phyloP scores from a whole-genome alignment of 192 early-diverging fungal genomes.

The Podila clonocystis region DNA sequence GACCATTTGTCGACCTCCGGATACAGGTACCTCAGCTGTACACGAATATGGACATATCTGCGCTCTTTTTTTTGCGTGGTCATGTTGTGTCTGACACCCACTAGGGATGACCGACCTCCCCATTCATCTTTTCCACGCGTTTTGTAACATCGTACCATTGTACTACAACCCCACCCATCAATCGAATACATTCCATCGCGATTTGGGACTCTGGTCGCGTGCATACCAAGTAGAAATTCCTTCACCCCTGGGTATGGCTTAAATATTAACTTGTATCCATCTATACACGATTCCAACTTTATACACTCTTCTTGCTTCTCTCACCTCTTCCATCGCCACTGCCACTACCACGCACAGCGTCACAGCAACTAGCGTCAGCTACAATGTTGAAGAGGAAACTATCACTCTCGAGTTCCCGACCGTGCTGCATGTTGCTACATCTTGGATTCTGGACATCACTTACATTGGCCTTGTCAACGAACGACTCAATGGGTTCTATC shows the following conservation, averaged over 20 bases:
- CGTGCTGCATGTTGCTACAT: conserved; percentile 54
- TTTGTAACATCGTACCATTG: too few species aligned
- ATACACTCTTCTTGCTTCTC: background rate
- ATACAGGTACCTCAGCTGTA: conserved; percentile 22
- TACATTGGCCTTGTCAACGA: conserved; percentile 72
- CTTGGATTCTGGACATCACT: conserved; percentile 60
- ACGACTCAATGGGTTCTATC: conserved; percentile 89
- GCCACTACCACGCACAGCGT: conserved; percentile 7
- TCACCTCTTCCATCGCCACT: background rate
- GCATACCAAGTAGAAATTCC: background rate
- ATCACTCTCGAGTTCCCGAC: conserved; percentile 62
- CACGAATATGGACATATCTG: too few species aligned
- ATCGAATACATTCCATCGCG: too few species aligned
- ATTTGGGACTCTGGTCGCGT: too few species aligned
- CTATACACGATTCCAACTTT: background rate
- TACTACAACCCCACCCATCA: too few species aligned
- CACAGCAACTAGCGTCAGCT: conserved; percentile 50
- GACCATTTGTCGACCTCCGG: conserved; percentile 12
- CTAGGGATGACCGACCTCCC: too few species aligned
- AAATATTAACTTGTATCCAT: background rate
- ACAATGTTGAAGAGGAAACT: conserved; percentile 49
- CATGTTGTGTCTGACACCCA: too few species aligned
- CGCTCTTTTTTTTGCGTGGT: too few species aligned
- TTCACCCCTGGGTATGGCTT: background rate
- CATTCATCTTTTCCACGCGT: too few species aligned